These are phyloP conservation scores for Metschnikowia amazonensis DNA, from an alignment of 805 yeast species.

Conservation along the genomic window DNA sequence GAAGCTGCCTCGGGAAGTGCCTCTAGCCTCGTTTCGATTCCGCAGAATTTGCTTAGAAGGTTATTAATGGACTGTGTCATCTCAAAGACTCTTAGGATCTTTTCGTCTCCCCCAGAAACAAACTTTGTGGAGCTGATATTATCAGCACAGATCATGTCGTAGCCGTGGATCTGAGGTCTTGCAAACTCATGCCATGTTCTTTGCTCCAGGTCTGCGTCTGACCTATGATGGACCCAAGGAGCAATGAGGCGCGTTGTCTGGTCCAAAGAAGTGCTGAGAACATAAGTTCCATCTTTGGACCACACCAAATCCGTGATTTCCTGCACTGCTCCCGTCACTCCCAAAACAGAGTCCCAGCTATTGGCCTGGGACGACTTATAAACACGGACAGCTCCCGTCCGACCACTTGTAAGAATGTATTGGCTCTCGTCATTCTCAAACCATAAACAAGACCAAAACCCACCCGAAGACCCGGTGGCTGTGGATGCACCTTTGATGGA, in stretches of 20 bases:
- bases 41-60: conserved; percentile 54
- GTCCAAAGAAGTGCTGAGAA: conserved; percentile 79
- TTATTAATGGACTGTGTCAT: conserved; percentile 76
- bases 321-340: conserved; percentile 72
- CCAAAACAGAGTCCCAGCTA: conserved; percentile 46
- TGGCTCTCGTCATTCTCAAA: conserved; percentile 33
- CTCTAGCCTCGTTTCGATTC: conserved; percentile 24
- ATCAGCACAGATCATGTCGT: conserved; percentile 83
- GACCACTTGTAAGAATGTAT: conserved; percentile 75
- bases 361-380: conserved; percentile 44
- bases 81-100: conserved; percentile 81
- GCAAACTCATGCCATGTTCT: conserved; percentile 85
- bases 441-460: conserved; percentile 70
- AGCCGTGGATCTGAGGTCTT: conserved; percentile 97
- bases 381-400: conserved; percentile 87
- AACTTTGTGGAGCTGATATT: conserved; percentile 58
- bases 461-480: conserved; percentile 89
- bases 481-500: conserved; percentile 96
- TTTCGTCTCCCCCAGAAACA: conserved; percentile 96
- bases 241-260: conserved; percentile 89
- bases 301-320: conserved; percentile 78
- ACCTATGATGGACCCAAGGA: conserved; percentile 45
- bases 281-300: conserved; percentile 61
- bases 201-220: background rate
- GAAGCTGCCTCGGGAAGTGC: conserved; percentile 78